A percentile compares a stretch with the other conserved stretches of the same genome.
Conservation (phyloP, 116 monocot genomes). For the Phalaenopsis hybrid region DNA sequence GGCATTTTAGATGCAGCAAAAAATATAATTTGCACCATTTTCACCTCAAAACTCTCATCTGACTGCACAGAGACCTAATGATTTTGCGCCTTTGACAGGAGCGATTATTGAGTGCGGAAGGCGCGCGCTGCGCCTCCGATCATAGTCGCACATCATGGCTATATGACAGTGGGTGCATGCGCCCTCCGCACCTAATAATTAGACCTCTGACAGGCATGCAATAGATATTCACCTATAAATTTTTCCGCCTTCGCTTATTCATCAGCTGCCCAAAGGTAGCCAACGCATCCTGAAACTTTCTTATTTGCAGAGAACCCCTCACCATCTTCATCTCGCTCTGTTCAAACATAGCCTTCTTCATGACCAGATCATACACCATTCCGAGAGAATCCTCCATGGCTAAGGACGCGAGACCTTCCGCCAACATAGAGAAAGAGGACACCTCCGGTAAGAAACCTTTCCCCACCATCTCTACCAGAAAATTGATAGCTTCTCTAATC, state of each 20-base stretch:
- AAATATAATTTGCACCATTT: no score
- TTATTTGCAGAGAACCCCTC: conserved; percentile 66
- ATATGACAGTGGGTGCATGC: no score
- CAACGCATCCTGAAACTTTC: conserved; percentile 72
- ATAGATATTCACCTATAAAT: conserved; percentile 17
- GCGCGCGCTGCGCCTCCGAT: no score
- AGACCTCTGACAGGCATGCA: no score
- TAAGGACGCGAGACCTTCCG: conserved; percentile 68
- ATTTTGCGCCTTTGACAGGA: no score
- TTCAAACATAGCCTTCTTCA: conserved; percentile 46
- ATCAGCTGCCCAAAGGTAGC: conserved; percentile 38
- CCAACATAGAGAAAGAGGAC: conserved; percentile 63
- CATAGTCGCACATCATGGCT: no score
- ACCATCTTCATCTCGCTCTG: conserved; percentile 44
- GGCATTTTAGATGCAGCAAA: no score
- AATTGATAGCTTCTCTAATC: conserved; percentile 78
- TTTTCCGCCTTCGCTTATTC: conserved; percentile 18
- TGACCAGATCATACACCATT: conserved; percentile 49
- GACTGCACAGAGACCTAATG: no score
- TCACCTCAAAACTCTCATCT: no score
- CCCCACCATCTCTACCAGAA: conserved; percentile 68
- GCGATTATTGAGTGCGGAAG: no score
- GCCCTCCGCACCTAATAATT: no score
- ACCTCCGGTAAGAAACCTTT: conserved; percentile 72
- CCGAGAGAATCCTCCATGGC: conserved; percentile 68